Conservation (phyloP, 805 yeast species). For the Kuraishia piskuri region DNA sequence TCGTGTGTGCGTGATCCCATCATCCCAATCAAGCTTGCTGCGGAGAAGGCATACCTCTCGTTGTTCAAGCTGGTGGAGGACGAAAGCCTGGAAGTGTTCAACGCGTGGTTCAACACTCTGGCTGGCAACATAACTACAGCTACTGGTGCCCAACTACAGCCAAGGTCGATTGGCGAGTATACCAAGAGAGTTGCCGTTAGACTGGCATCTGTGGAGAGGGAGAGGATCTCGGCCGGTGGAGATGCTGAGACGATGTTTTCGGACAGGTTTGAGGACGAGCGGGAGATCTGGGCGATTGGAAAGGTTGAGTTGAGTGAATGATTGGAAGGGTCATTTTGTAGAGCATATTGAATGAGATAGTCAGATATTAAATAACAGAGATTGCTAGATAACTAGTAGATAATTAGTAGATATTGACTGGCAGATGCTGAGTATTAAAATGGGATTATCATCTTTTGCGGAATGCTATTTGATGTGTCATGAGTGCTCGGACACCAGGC, state of each 20-base stretch:
- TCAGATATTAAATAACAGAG: too few relatives aligned
- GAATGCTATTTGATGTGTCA: too few relatives aligned
- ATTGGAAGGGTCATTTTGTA: not conserved
- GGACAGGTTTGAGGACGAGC: slow-evolving; percentile 80
- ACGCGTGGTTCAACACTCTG: slow-evolving; percentile 47
- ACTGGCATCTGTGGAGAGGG: slow-evolving; percentile 81
- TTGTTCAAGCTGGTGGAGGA: slow-evolving; percentile 69
- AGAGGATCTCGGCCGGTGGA: slow-evolving; percentile 83
- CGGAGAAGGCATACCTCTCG: slow-evolving; percentile 80
- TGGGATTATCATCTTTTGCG: too few relatives aligned
- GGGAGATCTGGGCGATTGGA: slow-evolving; percentile 85
- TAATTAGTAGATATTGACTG: too few relatives aligned
- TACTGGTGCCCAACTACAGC: slow-evolving; percentile 38
- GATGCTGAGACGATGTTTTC: slow-evolving; percentile 78
- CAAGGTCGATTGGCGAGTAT: slow-evolving; percentile 80
- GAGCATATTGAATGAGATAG: too few relatives aligned
- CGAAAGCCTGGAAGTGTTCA: slow-evolving; percentile 40
- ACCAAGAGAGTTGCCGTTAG: slow-evolving; percentile 85
- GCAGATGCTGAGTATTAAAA: too few relatives aligned
- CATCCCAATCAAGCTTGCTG: slow-evolving; percentile 89
- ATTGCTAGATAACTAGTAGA: too few relatives aligned
- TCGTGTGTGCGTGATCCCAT: slow-evolving; percentile 78
- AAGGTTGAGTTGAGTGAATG: slow-evolving; percentile 40
- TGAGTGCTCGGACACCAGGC: too few relatives aligned
- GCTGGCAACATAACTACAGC: slow-evolving; percentile 28